Conservation (phyloP, 1,139 yeast genomes). For the Scheffersomyces parashehatae region DNA sequence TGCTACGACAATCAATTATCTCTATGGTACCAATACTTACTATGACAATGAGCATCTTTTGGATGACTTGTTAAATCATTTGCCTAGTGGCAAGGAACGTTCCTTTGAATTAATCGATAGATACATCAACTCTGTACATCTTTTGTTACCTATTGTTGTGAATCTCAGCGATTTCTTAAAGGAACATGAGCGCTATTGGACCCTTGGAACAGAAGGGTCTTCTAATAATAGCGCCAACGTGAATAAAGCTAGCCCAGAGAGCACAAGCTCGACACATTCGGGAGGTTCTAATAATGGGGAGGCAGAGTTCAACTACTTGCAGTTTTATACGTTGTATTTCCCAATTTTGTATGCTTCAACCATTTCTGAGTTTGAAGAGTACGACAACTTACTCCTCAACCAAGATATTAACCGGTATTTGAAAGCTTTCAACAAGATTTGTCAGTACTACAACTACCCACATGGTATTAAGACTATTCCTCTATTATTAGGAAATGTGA, state of each 20-base stretch:
- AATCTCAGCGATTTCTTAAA: constrained; percentile 42
- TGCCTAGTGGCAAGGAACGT: constrained; percentile 43
- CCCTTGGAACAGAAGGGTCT: constrained; percentile 7
- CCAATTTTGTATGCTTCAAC: constrained; percentile 56
- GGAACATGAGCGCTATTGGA: constrained; percentile 56
- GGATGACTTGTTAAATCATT: constrained; percentile 32
- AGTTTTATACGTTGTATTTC: constrained; percentile 48
- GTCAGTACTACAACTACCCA: constrained; percentile 54
- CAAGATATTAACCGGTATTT: constrained; percentile 52
- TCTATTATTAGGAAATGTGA: constrained; percentile 49
- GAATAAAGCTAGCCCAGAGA: constrained; percentile 2
- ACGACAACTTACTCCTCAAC: constrained; percentile 45
- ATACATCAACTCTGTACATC: constrained; percentile 53
- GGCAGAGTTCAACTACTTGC: constrained; percentile 36
- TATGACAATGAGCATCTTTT: constrained; percentile 40
- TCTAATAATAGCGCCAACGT: neutral
- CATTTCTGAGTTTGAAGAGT: constrained; percentile 57
- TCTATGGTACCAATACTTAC: constrained; percentile 47
- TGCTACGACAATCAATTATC: constrained; percentile 39
- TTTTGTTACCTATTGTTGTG: constrained; percentile 51
- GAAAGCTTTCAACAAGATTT: constrained; percentile 47
- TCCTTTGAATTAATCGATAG: constrained; percentile 51
- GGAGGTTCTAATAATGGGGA: constrained; percentile 5
- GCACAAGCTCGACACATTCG: constrained; percentile 12
- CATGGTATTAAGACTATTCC: constrained; percentile 51